phyloP scores from a whole-genome alignment of 352 stramenopile genomes.

The Pythium aphanidermatum region DNA sequence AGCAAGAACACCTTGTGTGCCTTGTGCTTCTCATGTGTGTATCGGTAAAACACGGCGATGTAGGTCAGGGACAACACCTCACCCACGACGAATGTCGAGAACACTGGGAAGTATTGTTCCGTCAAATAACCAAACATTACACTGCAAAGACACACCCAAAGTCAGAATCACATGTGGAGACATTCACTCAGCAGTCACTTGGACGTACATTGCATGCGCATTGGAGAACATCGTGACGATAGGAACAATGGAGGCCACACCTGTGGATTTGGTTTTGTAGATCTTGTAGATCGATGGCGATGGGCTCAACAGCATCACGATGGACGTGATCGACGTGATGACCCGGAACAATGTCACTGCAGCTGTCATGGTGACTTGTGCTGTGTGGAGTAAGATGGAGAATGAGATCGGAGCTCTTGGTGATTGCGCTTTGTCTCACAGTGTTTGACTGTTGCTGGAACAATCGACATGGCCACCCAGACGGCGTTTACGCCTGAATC shows the following conservation, averaged over 20 bases:
- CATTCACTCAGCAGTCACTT: slow-evolving; percentile 21
- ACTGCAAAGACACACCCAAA: not conserved
- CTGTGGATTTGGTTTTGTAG: slow-evolving; percentile 28
- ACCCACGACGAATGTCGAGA: slow-evolving; percentile 40
- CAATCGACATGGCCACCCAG: too few relatives aligned
- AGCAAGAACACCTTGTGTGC: slow-evolving; percentile 23
- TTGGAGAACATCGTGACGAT: slow-evolving; percentile 34
- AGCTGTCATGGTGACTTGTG: not conserved
- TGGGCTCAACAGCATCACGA: slow-evolving; percentile 35
- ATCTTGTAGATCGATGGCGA: slow-evolving; percentile 27
- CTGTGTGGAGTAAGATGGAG: not conserved
- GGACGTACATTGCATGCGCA: slow-evolving; percentile 14
- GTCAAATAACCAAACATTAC: slow-evolving; percentile 38
- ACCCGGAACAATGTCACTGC: slow-evolving; percentile 15
- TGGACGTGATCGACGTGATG: slow-evolving; percentile 22
- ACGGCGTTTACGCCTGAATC: too few relatives aligned
- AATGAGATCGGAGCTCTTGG: not conserved
- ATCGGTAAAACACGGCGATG: slow-evolving; percentile 45
- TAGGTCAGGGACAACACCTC: slow-evolving; percentile 31
- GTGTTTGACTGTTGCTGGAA: too few relatives aligned
- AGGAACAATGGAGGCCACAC: slow-evolving; percentile 35
- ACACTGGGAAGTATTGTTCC: slow-evolving; percentile 39
- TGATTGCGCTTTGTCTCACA: too few relatives aligned
- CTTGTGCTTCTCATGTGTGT: slow-evolving; percentile 32
- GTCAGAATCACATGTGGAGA: slow-evolving; percentile 32